Evolutionary conservation across 306 rosid genomes (phyloP).

Genomic region (Cyclanthera cordifolia): DNA sequence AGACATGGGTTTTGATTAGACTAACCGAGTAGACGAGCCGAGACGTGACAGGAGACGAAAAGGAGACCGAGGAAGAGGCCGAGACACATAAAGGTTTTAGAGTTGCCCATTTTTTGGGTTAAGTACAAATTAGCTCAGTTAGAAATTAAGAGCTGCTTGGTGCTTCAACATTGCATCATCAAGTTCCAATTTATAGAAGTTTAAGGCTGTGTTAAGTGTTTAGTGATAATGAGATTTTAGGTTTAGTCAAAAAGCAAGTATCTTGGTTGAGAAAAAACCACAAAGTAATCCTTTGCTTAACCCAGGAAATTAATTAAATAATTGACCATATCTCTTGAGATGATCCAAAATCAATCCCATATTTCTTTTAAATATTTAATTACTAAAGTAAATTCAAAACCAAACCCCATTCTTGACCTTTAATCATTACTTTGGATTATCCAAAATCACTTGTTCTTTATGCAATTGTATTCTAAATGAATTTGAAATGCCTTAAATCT

Average conservation of each 20-base stretch:
- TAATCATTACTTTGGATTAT: background rate
- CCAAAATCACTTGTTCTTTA: too few species aligned
- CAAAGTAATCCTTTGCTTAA: background rate
- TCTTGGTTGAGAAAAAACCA: slow-evolving; percentile 6
- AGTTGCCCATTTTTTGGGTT: background rate
- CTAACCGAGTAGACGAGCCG: slow-evolving; percentile 1
- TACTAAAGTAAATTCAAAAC: background rate
- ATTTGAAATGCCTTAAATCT: too few species aligned
- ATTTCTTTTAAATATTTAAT: too few species aligned
- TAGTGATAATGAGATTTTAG: background rate
- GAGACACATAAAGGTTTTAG: background rate
- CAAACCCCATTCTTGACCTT: background rate
- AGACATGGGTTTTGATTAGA: background rate
- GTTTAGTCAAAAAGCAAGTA: background rate
- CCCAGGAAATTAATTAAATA: background rate
- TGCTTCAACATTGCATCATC: background rate
- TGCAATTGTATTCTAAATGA: too few species aligned
- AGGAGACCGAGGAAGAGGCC: slow-evolving; percentile 6
- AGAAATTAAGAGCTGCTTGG: background rate
- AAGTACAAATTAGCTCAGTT: background rate
- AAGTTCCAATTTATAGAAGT: background rate
- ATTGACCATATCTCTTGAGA: background rate
- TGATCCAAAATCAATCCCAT: background rate
- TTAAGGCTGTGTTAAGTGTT: background rate
- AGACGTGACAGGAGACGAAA: background rate